Evolutionary conservation across 179 eudicot genomes (phyloP), one percentile per base, ranked within the genome.

Genomic region (Carnegiea gigantea): DNA sequence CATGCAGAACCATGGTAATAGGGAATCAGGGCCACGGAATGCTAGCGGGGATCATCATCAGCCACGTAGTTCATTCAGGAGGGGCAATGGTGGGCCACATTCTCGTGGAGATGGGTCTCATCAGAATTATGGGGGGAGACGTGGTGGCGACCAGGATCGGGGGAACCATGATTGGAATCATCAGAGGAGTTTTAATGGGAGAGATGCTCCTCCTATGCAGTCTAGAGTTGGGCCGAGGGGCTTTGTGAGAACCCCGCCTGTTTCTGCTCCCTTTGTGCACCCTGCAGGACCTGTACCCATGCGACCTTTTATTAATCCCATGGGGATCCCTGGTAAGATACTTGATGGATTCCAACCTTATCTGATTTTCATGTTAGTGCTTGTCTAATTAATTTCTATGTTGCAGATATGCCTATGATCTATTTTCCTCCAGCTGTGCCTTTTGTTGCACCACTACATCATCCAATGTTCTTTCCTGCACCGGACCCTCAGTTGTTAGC

Each of bases 161-260:
- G 92, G 92, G 49, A 93, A 91, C 82, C 90, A 85, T 80, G 98
- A 93, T 24, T 93, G 97, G 98, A 92, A 86, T 82, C 87, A 88
- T 76, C 87, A 80, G 48, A 82, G 92, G 84, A 87, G 87, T 86
- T 94, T 88, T 86, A 89, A 85, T 64, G 90, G 92, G 28, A 87
- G 97, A 86, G 99, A 92, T 83, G 83, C 88, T 74, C 82, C 86
- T 74, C 82, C 85, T 71, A 44, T 88, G 89, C 93, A 87, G 80
- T 85, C 83, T 53, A 82, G 92, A 71, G 91, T 48, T 81, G 78
- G 79, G 33, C 83, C 89, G 23, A 92, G 96, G 90, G 87, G 90
- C 23, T 84, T 77, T 80, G 75, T 84, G 21, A 88, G 88, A 81
- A 84, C 86, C 46, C 89, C 90, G 15, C 83, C 92, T n/a, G 84